Evolutionary conservation across 176 grass and related monocot species (phyloP), one percentile per base, ranked within the genome.

Genomic region (Tuctoria greenei): DNA sequence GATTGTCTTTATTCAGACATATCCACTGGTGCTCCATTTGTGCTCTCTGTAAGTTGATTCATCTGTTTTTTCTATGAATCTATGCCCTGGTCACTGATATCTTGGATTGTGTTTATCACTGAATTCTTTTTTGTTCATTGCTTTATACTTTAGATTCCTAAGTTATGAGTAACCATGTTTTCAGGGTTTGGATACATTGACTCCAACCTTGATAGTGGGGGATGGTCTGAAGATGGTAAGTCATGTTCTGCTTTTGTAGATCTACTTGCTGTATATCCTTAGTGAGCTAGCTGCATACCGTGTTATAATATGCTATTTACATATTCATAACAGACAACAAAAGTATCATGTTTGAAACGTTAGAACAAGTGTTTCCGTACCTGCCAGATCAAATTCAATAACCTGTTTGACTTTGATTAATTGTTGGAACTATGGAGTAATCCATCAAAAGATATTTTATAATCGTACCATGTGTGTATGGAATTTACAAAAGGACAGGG

Each of bases 111-210:
- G 52, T 26, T 5, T 51, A 25, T 49, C 6, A 72, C 2, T 11
- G 0, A 8, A 36, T 21, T 51, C 5, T 7, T 20, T 55, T 74
- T 16, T 75, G 17, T 39, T 50, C 12, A 24, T 47, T 2, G 0
- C 21, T 5, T 72, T 31, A 4, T 76, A 41, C 5, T 25, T 78
- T 14, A 24, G 10, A 17, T 15, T 69, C 37, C 16, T 73, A 82
- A 78, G 61, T 69, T 54, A 1, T 77, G 50, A 49, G 26, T 36
- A 51, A 88, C 49, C 43, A 40, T 79, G 10, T 69, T 65, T 61
- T 88, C 64, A 99, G 91, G 95, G 89, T 71, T 80, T 99, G 82
- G 84, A 99, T 76, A 92, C 91, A 71, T 44, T 61, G 21, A 88
- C 68, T 76, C 91, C 91, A 17, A 86, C 78, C n/a, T 79, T 95